Percentiles rank a stretch among this genome's conserved stretches.
phyloP scores from a whole-genome alignment of 148 eudicot genomes.

The Rhododendron ferrugineum region DNA sequence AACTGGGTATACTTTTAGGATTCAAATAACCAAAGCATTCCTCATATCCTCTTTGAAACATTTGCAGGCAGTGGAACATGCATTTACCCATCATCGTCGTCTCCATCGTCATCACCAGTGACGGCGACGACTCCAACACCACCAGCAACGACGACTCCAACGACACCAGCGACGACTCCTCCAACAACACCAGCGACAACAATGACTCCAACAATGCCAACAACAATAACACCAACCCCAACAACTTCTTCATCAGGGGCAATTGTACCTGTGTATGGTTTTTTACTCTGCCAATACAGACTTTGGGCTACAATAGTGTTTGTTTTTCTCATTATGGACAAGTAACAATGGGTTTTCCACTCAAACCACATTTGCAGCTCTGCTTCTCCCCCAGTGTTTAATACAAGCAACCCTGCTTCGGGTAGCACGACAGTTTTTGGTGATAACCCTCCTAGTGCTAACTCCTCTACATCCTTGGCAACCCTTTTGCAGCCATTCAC shows the following conservation, averaged over 20 bases:
- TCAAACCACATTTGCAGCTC: constrained; percentile 29
- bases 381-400: constrained; percentile 47
- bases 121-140: constrained; percentile 14
- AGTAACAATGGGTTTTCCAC: not conserved
- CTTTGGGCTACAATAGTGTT: not conserved
- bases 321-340: not conserved
- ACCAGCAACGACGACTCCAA: constrained; percentile 15
- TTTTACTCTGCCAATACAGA: constrained; percentile 6
- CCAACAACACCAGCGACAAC: constrained; percentile 16
- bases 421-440: constrained; percentile 29
- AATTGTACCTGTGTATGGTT: constrained; percentile 31
- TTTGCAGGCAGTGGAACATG: constrained; percentile 76
- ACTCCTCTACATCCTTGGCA: constrained; percentile 37
- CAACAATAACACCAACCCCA: constrained; percentile 19
- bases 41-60: constrained; percentile 1
- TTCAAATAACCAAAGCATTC: constrained; percentile 9
- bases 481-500: constrained; percentile 25
- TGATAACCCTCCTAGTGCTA: constrained; percentile 35
- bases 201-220: constrained; percentile 16
- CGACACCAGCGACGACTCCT: constrained; percentile 1
- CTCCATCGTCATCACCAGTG: constrained; percentile 19
- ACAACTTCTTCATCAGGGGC: constrained; percentile 38
- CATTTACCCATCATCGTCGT: constrained; percentile 37
- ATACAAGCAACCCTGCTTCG: constrained; percentile 37
- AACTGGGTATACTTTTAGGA: not conserved